Evolutionary conservation across 768 basidiomycete genomes (phyloP).

Genomic region (Candolleomyces aberdarensis): DNA sequence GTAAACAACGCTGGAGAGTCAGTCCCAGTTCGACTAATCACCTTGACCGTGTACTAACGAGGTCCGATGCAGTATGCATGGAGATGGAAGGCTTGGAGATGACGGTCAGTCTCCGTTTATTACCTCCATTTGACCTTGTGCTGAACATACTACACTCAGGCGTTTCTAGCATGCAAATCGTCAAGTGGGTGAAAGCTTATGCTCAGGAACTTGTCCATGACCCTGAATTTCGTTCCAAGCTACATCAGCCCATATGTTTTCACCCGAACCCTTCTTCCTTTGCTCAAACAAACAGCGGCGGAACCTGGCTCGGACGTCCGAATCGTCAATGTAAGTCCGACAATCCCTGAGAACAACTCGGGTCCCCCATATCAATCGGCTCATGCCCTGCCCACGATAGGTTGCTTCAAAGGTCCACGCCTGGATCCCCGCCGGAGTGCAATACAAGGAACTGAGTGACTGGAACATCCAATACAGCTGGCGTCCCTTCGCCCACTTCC

Average conservation of each 20-base stretch:
- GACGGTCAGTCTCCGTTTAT: neutral
- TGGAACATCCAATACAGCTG: constrained; percentile 33
- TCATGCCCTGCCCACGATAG: constrained; percentile 16
- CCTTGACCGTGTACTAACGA: no score
- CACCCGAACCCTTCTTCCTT: constrained; percentile 50
- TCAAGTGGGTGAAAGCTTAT: constrained; percentile 36
- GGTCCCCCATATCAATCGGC: neutral
- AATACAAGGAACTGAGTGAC: constrained; percentile 30
- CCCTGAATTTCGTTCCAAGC: constrained; percentile 25
- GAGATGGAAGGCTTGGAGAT: no score
- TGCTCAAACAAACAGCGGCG: constrained; percentile 47
- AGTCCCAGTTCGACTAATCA: neutral
- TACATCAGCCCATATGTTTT: constrained; percentile 54
- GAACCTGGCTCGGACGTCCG: constrained; percentile 54
- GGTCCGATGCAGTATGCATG: no score
- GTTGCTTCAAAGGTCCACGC: constrained; percentile 28
- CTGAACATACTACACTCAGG: constrained; percentile 21
- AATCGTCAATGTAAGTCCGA: constrained; percentile 48
- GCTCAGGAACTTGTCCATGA: neutral
- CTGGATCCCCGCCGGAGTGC: constrained; percentile 13
- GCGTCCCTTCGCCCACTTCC: constrained; percentile 14
- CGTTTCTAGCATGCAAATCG: constrained; percentile 29
- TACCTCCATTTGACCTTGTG: no score
- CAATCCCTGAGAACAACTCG: neutral
- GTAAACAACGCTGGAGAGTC: constrained; percentile 49